phyloP scores from a whole-genome alignment of 2,329 filamentous ascomycete genomes.

The Stachybotrys echinatus region DNA sequence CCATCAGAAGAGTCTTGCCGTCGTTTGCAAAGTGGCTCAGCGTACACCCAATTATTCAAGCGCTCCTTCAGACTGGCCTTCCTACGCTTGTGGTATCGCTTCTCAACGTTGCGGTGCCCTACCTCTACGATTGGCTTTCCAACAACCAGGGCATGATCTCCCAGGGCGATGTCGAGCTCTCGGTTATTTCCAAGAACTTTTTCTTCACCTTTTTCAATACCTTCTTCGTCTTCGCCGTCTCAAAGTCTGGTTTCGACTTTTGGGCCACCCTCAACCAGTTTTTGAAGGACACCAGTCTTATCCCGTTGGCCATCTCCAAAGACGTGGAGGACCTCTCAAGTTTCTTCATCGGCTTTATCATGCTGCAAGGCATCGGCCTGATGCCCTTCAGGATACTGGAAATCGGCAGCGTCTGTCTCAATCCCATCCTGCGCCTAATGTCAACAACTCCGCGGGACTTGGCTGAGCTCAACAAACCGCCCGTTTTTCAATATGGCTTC shows the following conservation, averaged over 20 bases:
- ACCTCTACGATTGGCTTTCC: conserved; percentile 89
- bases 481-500: conserved; percentile 91
- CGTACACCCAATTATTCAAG: conserved; percentile 63
- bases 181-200: conserved; percentile 96
- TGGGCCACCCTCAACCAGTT: conserved; percentile 66
- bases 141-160: conserved; percentile 94
- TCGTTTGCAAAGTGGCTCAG: conserved; percentile 62
- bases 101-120: conserved; percentile 85
- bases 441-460: conserved; percentile 89
- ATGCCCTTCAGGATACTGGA: conserved; percentile 90
- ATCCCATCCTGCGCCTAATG: conserved; percentile 71
- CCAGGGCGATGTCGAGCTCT: conserved; percentile 88
- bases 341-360: conserved; percentile 93
- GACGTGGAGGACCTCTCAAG: conserved; percentile 70
- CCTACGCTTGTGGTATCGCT: conserved; percentile 82
- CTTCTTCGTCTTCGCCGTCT: conserved; percentile 88
- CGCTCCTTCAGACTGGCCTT: conserved; percentile 80
- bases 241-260: conserved; percentile 76
- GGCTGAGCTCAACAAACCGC: conserved; percentile 74
- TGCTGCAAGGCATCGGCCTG: conserved; percentile 87
- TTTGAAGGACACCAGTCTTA: conserved; percentile 71
- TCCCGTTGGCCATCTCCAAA: conserved; percentile 69
- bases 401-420: conserved; percentile 77
- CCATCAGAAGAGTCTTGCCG: conserved; percentile 69
- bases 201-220: conserved; percentile 99